Evolutionary conservation across 2,329 filamentous ascomycete species (phyloP), one percentile per base, ranked within the genome.

Genomic region (Xylariaceae sp.): DNA sequence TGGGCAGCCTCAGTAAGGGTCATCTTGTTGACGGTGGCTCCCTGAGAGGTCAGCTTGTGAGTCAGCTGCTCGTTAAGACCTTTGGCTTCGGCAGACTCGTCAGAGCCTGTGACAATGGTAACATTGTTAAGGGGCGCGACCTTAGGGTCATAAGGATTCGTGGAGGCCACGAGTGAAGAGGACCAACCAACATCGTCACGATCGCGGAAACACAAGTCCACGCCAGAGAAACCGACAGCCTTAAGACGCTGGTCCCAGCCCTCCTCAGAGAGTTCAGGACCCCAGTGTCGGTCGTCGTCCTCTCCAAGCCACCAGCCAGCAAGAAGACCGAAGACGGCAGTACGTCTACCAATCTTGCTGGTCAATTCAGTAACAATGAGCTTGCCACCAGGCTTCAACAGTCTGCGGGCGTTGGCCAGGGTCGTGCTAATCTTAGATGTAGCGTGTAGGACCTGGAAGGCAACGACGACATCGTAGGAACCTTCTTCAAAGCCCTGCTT

Each of bases 261-360:
- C 23, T 66, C 66, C 18, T 67, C 64, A 6, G 68, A 65, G 47
- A 70, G 64, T 23, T 68, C 65, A 18, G 68, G 68, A 13, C 66
- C 67, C 61, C 64, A 67, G 54, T 64, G 63, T 50, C 69, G 62
- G 42, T 66, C 70, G 51, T 72, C 69, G 42, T 71, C 63, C 42
- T 67, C 65, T 6, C 67, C 67, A 42, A 70, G 66, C 72, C 71
- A 73, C 72, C 71, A 73, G 42, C 71, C 71, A 23, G 69, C 67
- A 8, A 73, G 63, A 11, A 69, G 64, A 57, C 70, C 70, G 51
- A 73, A 70, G 15, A 71, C 68, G 17, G 69, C 68, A 10, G 67
- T 70, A 55, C 68, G 65, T 56, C 68, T 62, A 34, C 66, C 64
- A 45, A 70, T 68, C 55, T 69, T 67, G 47, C 67, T 66, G 6